phyloP scores from a whole-genome alignment of 1,284 basidiomycete species.

The Mycena sp. region DNA sequence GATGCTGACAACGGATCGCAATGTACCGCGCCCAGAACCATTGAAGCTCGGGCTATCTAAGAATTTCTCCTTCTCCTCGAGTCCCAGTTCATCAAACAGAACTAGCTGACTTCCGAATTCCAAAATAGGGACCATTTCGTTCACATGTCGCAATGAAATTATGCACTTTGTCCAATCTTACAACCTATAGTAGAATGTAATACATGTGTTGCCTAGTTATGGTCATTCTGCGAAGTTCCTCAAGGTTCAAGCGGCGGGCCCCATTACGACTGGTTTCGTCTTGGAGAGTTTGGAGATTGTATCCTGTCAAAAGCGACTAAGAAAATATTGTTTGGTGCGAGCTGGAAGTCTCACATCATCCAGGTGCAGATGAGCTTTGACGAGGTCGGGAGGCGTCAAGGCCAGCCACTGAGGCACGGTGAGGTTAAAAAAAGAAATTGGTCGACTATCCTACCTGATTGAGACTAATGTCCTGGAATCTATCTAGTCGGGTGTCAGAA shows the following conservation, averaged over 20 bases:
- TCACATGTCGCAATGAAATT: no score
- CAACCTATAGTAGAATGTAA: neutral
- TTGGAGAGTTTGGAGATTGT: constrained; percentile 63
- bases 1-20: constrained; percentile 13
- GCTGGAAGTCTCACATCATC: constrained; percentile 22
- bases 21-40: constrained; percentile 8
- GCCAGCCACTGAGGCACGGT: constrained; percentile 65
- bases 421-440: constrained; percentile 7
- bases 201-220: no score
- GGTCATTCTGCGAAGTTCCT: no score
- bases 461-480: constrained; percentile 71
- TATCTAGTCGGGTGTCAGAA: constrained; percentile 46
- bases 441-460: constrained; percentile 52
- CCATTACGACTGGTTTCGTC: constrained; percentile 61
- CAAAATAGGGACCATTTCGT: no score
- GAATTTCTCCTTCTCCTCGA: constrained; percentile 1
- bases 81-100: neutral
- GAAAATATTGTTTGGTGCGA: neutral
- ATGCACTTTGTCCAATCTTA: no score
- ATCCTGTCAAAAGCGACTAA: constrained; percentile 45
- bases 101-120: neutral
- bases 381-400: constrained; percentile 66
- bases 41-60: constrained; percentile 11
- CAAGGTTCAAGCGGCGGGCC: no score
- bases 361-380: constrained; percentile 63